phyloP scores from a whole-genome alignment of 352 stramenopile species.

The Phytophthora ramorum region DNA sequence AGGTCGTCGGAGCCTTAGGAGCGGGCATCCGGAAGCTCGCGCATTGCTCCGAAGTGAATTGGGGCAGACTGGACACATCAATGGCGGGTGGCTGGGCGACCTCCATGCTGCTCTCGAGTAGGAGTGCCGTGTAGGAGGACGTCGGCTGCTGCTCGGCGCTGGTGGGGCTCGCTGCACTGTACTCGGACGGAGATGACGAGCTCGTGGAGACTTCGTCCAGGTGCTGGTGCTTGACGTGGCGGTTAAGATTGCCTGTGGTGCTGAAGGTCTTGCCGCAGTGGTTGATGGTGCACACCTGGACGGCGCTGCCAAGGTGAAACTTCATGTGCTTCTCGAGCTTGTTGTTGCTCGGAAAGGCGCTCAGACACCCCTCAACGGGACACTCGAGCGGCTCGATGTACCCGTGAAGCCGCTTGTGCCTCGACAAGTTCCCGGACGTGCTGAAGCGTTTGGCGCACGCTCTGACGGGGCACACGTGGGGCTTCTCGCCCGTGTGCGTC shows the following conservation, averaged over 20 bases:
- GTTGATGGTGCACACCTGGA: slow-evolving; percentile 49
- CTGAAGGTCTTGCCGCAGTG: slow-evolving; percentile 70
- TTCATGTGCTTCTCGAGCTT: slow-evolving; percentile 57
- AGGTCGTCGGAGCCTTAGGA: slow-evolving; percentile 23
- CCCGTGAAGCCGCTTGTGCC: slow-evolving; percentile 54
- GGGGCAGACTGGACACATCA: slow-evolving; percentile 21
- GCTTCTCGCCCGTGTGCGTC: slow-evolving; percentile 60
- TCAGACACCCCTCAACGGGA: slow-evolving; percentile 29
- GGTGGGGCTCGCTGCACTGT: slow-evolving; percentile 25
- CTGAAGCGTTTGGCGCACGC: slow-evolving; percentile 57
- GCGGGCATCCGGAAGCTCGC: slow-evolving; percentile 7
- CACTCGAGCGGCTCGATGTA: slow-evolving; percentile 45
- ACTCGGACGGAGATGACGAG: slow-evolving; percentile 15
- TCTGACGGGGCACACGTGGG: slow-evolving; percentile 42
- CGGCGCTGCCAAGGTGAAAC: slow-evolving; percentile 48
- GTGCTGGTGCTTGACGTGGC: slow-evolving; percentile 56
- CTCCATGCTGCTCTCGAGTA: slow-evolving; percentile 31
- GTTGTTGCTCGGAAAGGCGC: slow-evolving; percentile 44
- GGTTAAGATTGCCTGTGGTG: slow-evolving; percentile 59
- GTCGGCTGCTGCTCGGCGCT: slow-evolving; percentile 31
- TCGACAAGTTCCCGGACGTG: slow-evolving; percentile 56
- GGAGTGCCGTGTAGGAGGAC: slow-evolving; percentile 26
- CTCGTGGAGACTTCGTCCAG: slow-evolving; percentile 19
- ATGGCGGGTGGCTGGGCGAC: slow-evolving; percentile 22
- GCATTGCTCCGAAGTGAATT: slow-evolving; percentile 12